Conservation (phyloP, 1,139 yeast species). For the Suzukiozyma palmioleophila region DNA sequence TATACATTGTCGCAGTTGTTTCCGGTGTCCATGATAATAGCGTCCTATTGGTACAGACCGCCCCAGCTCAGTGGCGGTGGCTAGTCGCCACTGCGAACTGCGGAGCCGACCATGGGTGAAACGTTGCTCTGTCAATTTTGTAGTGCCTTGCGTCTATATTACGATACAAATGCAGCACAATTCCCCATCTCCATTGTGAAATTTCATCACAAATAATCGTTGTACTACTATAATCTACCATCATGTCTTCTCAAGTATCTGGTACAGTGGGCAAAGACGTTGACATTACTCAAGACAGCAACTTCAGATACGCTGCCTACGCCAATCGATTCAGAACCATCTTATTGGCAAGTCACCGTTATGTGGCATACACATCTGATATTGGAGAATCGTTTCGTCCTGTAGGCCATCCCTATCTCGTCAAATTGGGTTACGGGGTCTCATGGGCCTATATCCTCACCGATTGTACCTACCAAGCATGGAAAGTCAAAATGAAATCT, state of each 20-base stretch:
- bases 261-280: conserved; percentile 19
- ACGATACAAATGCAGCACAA: too few relatives aligned
- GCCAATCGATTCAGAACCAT: conserved; percentile 72
- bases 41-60: too few relatives aligned
- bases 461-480: conserved; percentile 73
- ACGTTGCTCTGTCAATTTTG: too few relatives aligned
- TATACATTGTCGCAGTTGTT: too few relatives aligned
- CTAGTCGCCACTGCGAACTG: too few relatives aligned
- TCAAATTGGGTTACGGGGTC: conserved; percentile 63
- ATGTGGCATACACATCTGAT: conserved; percentile 84
- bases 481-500: conserved; percentile 67
- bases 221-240: too few relatives aligned
- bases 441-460: conserved; percentile 77
- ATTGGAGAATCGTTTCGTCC: conserved; percentile 90
- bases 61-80: too few relatives aligned
- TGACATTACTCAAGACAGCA: conserved; percentile 31
- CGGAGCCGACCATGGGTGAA: too few relatives aligned
- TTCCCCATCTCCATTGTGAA: too few relatives aligned
- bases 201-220: too few relatives aligned
- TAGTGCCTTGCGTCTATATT: too few relatives aligned
- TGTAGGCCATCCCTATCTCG: conserved; percentile 67
- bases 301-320: conserved; percentile 75
- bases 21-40: too few relatives aligned
- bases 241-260: conserved; percentile 4
- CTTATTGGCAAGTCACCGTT: conserved; percentile 71